Evolutionary conservation across 768 basidiomycete genomes (phyloP).

Genomic region (Suillus tomentosus): DNA sequence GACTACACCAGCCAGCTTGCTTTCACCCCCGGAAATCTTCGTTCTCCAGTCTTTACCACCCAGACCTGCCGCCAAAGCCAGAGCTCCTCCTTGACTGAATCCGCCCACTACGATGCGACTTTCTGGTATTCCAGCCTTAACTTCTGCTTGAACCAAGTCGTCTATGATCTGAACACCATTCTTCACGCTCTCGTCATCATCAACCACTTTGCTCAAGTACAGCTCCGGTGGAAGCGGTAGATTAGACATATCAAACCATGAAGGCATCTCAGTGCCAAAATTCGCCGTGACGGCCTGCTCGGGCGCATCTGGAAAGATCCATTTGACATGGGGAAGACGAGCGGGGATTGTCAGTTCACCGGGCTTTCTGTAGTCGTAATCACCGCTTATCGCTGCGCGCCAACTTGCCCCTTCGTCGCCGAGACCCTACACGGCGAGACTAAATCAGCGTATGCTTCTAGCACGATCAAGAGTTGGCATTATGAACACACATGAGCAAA

Average conservation of each 20-base stretch:
- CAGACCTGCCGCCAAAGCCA: constrained; percentile 44
- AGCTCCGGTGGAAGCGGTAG: constrained; percentile 1
- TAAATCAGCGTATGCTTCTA: constrained; percentile 9
- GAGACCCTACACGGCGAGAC: constrained; percentile 40
- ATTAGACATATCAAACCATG: constrained; percentile 13
- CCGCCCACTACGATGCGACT: constrained; percentile 50
- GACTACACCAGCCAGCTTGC: constrained; percentile 41
- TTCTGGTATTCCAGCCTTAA: constrained; percentile 42
- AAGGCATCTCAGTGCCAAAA: constrained; percentile 6
- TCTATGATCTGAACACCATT: constrained; percentile 38
- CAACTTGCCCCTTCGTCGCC: constrained; percentile 47
- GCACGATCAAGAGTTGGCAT: constrained; percentile 15
- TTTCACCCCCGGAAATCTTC: constrained; percentile 27
- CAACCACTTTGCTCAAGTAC: constrained; percentile 23
- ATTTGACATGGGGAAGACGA: constrained; percentile 50
- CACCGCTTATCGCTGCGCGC: constrained; percentile 6
- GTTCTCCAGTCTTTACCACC: constrained; percentile 36
- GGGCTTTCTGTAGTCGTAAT: constrained; percentile 5
- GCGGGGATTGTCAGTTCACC: constrained; percentile 23
- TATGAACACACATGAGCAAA: constrained; percentile 12
- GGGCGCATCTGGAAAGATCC: constrained; percentile 50
- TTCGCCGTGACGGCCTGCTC: constrained; percentile 19
- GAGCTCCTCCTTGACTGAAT: constrained; percentile 50
- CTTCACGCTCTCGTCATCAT: constrained; percentile 47
- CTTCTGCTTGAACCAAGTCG: constrained; percentile 42